Percentiles rank a stretch among this genome's conserved stretches.
These are phyloP conservation scores for Penicillium nordicum DNA, from an alignment of 2,329 filamentous ascomycete species.

Conservation along the genomic window DNA sequence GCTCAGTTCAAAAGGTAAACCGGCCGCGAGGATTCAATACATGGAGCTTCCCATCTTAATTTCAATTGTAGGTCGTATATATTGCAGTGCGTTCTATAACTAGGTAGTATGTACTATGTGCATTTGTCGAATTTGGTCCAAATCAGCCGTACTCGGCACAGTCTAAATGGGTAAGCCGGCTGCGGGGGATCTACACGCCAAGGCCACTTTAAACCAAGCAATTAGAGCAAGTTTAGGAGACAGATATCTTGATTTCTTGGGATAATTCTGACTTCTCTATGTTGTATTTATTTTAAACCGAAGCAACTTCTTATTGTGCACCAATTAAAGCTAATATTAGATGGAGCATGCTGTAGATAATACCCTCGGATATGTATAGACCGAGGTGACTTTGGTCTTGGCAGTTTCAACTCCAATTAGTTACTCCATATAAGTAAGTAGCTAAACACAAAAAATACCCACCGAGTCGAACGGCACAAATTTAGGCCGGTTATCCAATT, in stretches of 20 bases:
- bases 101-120: too few relatives aligned
- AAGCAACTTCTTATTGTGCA: background rate
- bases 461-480: background rate
- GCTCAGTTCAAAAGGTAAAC: background rate
- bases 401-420: background rate
- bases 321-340: background rate
- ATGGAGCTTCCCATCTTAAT: too few relatives aligned
- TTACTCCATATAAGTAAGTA: background rate
- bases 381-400: slow-evolving; percentile 4
- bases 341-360: background rate
- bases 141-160: too few relatives aligned
- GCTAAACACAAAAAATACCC: background rate
- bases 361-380: slow-evolving; percentile 6
- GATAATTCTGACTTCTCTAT: background rate
- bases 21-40: background rate
- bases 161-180: too few relatives aligned
- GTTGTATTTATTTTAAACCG: background rate
- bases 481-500: background rate
- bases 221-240: background rate
- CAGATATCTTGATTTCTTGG: background rate
- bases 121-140: too few relatives aligned
- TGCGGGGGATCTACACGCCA: slow-evolving; percentile 3
- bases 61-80: too few relatives aligned
- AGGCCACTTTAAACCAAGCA: background rate
- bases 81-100: too few relatives aligned